A percentile compares a stretch with the other conserved stretches of the same genome.
phyloP scores from a whole-genome alignment of 2,329 filamentous ascomycete genomes.

The Onygenales sp. region DNA sequence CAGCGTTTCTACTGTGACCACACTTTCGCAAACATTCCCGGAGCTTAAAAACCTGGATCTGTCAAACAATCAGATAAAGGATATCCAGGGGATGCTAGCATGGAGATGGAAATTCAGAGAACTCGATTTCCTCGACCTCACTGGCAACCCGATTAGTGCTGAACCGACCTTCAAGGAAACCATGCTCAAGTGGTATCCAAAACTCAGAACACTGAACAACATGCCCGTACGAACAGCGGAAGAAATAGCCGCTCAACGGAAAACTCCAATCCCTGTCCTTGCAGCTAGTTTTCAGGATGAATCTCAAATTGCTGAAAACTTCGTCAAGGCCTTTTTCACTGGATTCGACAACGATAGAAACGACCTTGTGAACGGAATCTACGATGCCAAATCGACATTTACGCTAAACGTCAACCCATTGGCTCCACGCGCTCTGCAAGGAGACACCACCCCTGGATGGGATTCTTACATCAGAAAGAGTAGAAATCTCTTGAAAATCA shows the following conservation, averaged over 20 bases:
- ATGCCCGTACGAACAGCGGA: conserved; percentile 63
- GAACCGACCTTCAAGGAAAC: conserved; percentile 56
- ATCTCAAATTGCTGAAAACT: conserved; percentile 62
- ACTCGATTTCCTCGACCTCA: conserved; percentile 71
- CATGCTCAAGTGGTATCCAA: conserved; percentile 73
- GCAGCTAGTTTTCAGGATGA: conserved; percentile 66
- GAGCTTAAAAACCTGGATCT: conserved; percentile 83
- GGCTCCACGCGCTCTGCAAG: conserved; percentile 43
- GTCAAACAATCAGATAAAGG: conserved; percentile 69
- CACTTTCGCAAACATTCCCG: conserved; percentile 69
- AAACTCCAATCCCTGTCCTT: conserved; percentile 51
- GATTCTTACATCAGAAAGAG: conserved; percentile 66
- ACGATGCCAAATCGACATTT: conserved; percentile 67
- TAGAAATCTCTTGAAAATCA: conserved; percentile 66
- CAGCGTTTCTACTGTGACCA: conserved; percentile 62
- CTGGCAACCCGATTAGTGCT: conserved; percentile 63
- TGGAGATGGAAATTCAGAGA: conserved; percentile 74
- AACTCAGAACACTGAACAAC: conserved; percentile 66
- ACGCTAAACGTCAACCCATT: conserved; percentile 63
- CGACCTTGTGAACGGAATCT: conserved; percentile 55
- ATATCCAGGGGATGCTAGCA: conserved; percentile 55
- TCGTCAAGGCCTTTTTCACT: conserved; percentile 63
- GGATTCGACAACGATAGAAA: conserved; percentile 64
- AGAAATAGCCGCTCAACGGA: conserved; percentile 49
- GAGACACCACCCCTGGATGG: conserved; percentile 46